Base-by-base conservation (phyloP, 1,139 yeast genomes). In the Torulaspora pretoriensis region DNA sequence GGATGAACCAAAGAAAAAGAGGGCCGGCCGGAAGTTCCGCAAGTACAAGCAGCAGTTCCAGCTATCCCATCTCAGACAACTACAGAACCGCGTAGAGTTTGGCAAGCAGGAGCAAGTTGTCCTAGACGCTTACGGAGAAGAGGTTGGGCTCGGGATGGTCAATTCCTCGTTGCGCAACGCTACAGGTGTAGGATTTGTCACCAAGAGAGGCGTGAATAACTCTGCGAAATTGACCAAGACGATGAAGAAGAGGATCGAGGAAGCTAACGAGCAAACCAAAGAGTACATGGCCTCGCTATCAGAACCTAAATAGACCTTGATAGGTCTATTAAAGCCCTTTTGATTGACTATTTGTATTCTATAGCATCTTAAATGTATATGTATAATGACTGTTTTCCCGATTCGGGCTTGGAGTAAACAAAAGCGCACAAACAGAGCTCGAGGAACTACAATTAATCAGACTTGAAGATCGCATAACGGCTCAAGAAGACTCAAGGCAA, bases 1-100 rank as follows among this genome's bases (percentile, higher is more conserved):
- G 32, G 97, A 90, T 47, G 75, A 73, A 46, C 79, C 81, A 38
- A 81, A 92, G 4, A 86, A 86, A 65, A 84, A 83, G 55, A 73
- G 99, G 56, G 97, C 95, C 2, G 99, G 99, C 0, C 71, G 80
- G 52, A 70, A 90, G 48, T 74, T 84, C 52, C 72, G 96, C 40
- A 88, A 88, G 64, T 77, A 80, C 70, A 87, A 85, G 61, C 88
- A 89, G 60, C 79, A 85, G 57, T 82, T 83, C 66, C 82, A 82
- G 58, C 75, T 84, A 74, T 83, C 96, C 0, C 95, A 89, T 42
- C 63, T 86, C 35, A 81, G 90, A 30, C 81, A 81, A 55, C 85
- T 95, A 2, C 95, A 88, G 56, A 89, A 90, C 61, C 78, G 86
- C 55, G 75, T 90, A 78, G 83, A 76, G 39, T 90, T 90, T 68